These are phyloP conservation scores for Heliosperma pusillum DNA, from an alignment of 148 eudicot species.

Conservation along the genomic window DNA sequence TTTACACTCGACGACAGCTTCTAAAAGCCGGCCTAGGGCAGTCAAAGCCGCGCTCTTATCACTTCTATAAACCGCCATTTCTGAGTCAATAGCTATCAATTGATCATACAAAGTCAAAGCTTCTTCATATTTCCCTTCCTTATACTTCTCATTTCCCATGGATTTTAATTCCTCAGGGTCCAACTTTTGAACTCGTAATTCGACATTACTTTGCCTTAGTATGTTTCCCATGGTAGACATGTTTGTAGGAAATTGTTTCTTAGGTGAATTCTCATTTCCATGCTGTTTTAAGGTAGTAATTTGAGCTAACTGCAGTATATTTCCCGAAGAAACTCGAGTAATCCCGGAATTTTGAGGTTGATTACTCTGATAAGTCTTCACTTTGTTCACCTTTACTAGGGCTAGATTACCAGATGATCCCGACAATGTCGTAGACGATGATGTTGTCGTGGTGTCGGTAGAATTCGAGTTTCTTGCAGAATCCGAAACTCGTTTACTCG, in stretches of 20 bases:
- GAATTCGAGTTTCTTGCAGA: slow-evolving; percentile 26
- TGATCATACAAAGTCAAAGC: slow-evolving; percentile 57
- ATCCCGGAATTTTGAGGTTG: slow-evolving; percentile 23
- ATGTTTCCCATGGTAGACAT: slow-evolving; percentile 24
- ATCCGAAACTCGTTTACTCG: slow-evolving; percentile 26
- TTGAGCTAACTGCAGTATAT: slow-evolving; percentile 41
- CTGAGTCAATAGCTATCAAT: slow-evolving; percentile 55
- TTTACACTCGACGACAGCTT: slow-evolving; percentile 57
- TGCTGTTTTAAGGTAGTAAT: slow-evolving; percentile 40
- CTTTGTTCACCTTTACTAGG: slow-evolving; percentile 17
- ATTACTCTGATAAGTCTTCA: slow-evolving; percentile 19
- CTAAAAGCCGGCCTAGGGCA: slow-evolving; percentile 58
- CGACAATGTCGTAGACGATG: slow-evolving; percentile 23
- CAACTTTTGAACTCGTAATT: slow-evolving; percentile 20
- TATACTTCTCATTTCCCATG: slow-evolving; percentile 68
- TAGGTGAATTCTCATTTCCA: slow-evolving; percentile 9
- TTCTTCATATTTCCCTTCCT: slow-evolving; percentile 59
- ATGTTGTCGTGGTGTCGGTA: slow-evolving; percentile 29
- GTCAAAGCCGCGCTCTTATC: slow-evolving; percentile 65
- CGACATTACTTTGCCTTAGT: slow-evolving; percentile 29
- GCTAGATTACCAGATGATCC: slow-evolving; percentile 22
- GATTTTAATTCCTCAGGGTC: slow-evolving; percentile 53
- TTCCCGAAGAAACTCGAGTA: slow-evolving; percentile 43
- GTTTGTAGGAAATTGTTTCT: slow-evolving; percentile 12
- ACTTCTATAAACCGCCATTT: slow-evolving; percentile 50